Conservation (phyloP, 176 grass and related monocot genomes). For the Carex pumila region DNA sequence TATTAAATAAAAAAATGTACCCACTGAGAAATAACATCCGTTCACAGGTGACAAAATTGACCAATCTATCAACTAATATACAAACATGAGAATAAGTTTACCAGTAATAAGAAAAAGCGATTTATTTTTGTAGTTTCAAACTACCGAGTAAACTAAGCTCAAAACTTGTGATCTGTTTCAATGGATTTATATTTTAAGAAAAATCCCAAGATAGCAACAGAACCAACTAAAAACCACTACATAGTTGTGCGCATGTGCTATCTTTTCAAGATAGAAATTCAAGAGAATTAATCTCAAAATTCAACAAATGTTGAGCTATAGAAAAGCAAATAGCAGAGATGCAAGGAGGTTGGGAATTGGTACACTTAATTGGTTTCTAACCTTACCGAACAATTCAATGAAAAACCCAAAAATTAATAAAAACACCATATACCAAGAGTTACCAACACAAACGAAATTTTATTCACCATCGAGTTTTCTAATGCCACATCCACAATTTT, state of each 20-base stretch:
- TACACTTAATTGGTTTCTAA: background rate
- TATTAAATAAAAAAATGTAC: background rate
- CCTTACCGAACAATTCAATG: background rate
- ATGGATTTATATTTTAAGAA: background rate
- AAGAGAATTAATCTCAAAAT: background rate
- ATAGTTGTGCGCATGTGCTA: background rate
- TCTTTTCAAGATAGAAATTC: background rate
- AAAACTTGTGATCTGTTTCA: background rate
- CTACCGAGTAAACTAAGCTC: background rate
- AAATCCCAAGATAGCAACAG: background rate
- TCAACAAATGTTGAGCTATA: background rate
- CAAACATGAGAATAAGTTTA: background rate
- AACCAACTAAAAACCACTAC: background rate
- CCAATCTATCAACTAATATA: background rate
- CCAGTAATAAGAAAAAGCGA: background rate
- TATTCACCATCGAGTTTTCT: background rate
- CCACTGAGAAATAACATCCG: background rate
- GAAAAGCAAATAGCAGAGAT: background rate
- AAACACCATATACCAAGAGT: background rate
- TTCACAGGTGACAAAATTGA: background rate
- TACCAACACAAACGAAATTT: background rate
- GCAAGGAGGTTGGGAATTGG: background rate
- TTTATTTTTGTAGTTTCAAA: background rate
- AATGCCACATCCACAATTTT: conserved; percentile 3
- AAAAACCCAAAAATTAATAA: background rate